Conservation (phyloP, 2,329 filamentous ascomycete genomes). For the Dothiorella sarmentorum region DNA sequence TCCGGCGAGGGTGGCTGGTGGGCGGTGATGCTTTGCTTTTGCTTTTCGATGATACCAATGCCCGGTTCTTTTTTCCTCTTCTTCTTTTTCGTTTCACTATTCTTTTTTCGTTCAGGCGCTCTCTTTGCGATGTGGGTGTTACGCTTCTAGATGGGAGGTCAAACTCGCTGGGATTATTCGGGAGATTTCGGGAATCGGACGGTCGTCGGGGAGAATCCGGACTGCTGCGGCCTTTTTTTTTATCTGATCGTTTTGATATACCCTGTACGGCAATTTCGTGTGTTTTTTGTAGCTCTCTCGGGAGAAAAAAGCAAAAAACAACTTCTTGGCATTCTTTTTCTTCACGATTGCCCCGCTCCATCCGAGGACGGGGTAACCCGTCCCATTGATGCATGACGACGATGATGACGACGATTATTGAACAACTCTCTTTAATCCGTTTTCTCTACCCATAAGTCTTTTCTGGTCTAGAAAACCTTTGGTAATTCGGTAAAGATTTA, state of each 20-base stretch:
- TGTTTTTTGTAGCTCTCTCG: background rate
- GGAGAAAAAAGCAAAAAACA: background rate
- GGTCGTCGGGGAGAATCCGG: too few relatives aligned
- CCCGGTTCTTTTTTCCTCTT: too few relatives aligned
- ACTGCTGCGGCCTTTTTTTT: constrained; percentile 1
- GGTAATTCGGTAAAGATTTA: background rate
- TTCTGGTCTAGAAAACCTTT: constrained; percentile 4
- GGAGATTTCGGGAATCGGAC: background rate
- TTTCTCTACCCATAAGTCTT: background rate
- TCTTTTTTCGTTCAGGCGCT: background rate
- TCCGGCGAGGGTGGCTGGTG: constrained; percentile 9
- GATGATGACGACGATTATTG: background rate
- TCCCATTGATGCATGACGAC: background rate
- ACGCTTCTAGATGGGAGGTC: too few relatives aligned
- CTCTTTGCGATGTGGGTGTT: too few relatives aligned
- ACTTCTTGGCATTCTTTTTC: background rate
- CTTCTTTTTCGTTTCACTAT: background rate
- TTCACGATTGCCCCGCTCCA: too few relatives aligned
- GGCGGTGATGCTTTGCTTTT: too few relatives aligned
- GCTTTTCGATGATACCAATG: background rate
- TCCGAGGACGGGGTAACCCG: too few relatives aligned
- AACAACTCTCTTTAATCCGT: background rate
- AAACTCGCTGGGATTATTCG: too few relatives aligned
- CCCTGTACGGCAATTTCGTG: constrained; percentile 14
- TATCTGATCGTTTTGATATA: constrained; percentile 17